Conservation (phyloP, 441 rosid genomes). For the Metrosideros polymorpha region DNA sequence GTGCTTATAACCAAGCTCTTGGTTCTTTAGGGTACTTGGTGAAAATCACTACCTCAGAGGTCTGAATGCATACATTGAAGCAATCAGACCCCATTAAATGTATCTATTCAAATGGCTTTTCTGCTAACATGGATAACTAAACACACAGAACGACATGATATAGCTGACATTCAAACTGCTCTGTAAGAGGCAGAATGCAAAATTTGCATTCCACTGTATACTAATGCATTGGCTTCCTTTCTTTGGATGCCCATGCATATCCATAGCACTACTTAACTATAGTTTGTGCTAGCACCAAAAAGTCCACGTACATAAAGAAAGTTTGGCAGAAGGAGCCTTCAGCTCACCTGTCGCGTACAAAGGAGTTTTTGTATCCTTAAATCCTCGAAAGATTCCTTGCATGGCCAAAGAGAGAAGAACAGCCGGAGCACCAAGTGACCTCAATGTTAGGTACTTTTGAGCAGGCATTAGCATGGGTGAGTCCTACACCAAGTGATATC, state of each 20-base stretch:
- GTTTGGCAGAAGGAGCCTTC: not conserved
- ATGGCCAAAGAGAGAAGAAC: constrained; percentile 46
- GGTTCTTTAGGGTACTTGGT: not conserved
- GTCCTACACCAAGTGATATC: constrained; percentile 5
- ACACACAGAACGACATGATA: not conserved
- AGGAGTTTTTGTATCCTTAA: constrained; percentile 49
- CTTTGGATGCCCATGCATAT: not conserved
- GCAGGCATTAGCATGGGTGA: constrained; percentile 21
- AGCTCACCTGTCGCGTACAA: constrained; percentile 33
- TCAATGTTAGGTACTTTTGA: constrained; percentile 18
- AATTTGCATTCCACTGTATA: not conserved
- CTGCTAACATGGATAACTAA: not conserved
- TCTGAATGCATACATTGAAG: not conserved
- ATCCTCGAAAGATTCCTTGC: constrained; percentile 48
- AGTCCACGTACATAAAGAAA: not conserved
- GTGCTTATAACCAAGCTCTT: not conserved
- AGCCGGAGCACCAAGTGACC: constrained; percentile 52
- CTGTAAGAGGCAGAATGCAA: not conserved
- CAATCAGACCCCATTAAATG: not conserved
- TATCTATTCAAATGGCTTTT: not conserved
- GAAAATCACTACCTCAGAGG: not conserved
- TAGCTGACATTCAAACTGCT: not conserved
- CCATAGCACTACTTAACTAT: not conserved
- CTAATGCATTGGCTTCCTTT: not conserved
- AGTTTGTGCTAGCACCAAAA: not conserved